These are phyloP conservation scores for Hebeloma cylindrosporum DNA, from an alignment of 768 basidiomycete genomes.

Conservation along the genomic window DNA sequence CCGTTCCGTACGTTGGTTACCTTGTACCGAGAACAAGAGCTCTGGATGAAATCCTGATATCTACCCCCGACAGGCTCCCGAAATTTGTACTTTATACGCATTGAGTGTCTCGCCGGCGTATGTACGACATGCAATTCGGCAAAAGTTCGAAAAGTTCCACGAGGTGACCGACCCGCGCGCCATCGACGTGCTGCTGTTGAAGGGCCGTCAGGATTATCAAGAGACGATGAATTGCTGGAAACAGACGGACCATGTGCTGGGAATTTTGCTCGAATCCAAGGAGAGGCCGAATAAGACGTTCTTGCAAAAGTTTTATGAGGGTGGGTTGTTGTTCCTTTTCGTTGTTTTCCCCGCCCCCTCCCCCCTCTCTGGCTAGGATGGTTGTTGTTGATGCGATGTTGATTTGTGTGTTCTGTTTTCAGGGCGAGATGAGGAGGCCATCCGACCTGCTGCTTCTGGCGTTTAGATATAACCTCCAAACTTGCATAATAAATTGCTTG, in stretches of 20 bases:
- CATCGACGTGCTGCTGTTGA: conserved; percentile 84
- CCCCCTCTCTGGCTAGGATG: too few species aligned
- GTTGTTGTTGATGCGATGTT: conserved; percentile 2
- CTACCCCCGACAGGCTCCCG: conserved; percentile 75
- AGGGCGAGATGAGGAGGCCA: conserved; percentile 78
- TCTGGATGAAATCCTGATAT: not conserved
- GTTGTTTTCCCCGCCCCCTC: not conserved
- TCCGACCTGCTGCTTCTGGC: conserved; percentile 68
- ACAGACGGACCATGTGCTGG: conserved; percentile 77
- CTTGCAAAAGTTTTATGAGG: conserved; percentile 83
- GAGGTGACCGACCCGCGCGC: conserved; percentile 78
- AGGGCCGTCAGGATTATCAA: conserved; percentile 86
- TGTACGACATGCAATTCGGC: conserved; percentile 80
- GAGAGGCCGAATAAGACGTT: conserved; percentile 56
- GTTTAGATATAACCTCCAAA: conserved; percentile 26
- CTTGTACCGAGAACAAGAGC: not conserved
- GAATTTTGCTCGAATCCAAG: conserved; percentile 57
- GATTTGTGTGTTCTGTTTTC: conserved; percentile 6
- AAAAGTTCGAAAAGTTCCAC: conserved; percentile 84
- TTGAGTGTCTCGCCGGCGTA: conserved; percentile 76
- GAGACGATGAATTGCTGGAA: conserved; percentile 96
- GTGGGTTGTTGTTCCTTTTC: conserved; percentile 40
- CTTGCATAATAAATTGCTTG: conserved; percentile 10
- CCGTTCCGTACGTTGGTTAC: conserved; percentile 64
- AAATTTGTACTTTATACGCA: conserved; percentile 80